Base-by-base conservation (phyloP, 208 protist genomes). In the Crithidia sp. region DNA sequence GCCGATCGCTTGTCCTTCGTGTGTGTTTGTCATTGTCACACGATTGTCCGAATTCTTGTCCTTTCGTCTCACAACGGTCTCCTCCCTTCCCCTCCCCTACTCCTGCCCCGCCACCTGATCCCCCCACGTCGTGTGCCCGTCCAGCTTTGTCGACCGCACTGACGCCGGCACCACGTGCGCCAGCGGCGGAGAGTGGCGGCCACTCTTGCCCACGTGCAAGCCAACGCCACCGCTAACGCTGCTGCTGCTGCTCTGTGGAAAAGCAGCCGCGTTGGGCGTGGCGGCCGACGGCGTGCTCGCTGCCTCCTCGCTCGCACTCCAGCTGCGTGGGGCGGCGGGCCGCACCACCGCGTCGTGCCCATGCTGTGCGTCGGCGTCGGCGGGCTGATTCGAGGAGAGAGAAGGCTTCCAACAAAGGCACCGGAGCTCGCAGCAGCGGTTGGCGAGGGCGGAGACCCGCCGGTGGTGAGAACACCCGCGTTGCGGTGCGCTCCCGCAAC, bases 151-250 rank as follows among this genome's bases (percentile, higher is more conserved):
- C 13, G 64, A 68, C 28, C 64, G 64, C 52, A 36, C 10, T 37
- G 64, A 68, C 17, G 64, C 64, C 40, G 64, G 52, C 40, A 68
- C 64, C 19, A 68, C 64, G 40, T 68, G 64, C n/a, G 50, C 52
- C 49, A 50, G 39, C 52, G 64, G 43, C n/a, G 49, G 14, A 12
- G 50, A 7, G 52, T 4, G 40, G n/a, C 45, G 64, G 10, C 4
- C 3, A 8, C 4, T 2, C 39, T 17, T 62, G 43, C 59, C 43
- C 39, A 47, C n/a, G 14, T 16, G n/a, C 37, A 7, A 13, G 16
- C n/a, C 65, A 8, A 7, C 63, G 40, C 50, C 59, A 14, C 62
- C 50, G 28, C 37, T 50, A 16, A 36, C 4, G 52, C n/a, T 59
- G 64, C 39, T 39, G 17, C 40, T 37, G 52, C 50, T 47, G 49